Base-by-base conservation (phyloP, 768 basidiomycete species). In the Dentipellis fragilis region DNA sequence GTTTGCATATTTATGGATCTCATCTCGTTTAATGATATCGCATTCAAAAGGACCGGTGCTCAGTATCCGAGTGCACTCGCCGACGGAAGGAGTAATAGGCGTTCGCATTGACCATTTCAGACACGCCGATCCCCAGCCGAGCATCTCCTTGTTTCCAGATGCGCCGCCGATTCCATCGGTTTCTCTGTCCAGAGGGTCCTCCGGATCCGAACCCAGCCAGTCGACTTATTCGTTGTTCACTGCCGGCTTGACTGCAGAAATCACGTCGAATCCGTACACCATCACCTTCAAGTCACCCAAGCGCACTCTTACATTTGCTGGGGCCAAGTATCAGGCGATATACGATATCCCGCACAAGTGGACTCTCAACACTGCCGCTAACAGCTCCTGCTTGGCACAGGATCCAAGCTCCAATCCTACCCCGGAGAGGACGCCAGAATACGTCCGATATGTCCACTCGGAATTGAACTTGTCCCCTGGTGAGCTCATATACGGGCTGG, bases 401-500 rank as follows among this genome's bases (percentile, higher is more conserved):
- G 80, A 84, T 63, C 66, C 74, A n/a, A 72, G 74, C 56, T 80
- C 83, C 19, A 85, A 83, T 65, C 83, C 83, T 7, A 66, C 67
- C 46, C 78, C 80, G 1, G 60, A 67, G 4, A 63, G 70, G 1
- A 63, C 72, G 10, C 79, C 78, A 1, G 72, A 69, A 48, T 64
- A 66, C 9, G 69, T 78, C 37, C 69, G 77, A 22, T 81, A 81
- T 62, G 67, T 79, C 47, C 72, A 77, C 60, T 77, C 80, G 51
- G 85, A 79, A 73, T 72, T 89, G 34, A 81, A 80, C 56, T 68
- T 84, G 7, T 79, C 80, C 22, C 84, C 85, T 0, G 86, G 84
- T 17, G 86, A 87, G 67, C 75, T 81, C 45, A 74, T 89, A 19
- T 88, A 87, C 63, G 86, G 86, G 4, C 72, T 87, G 12, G 87